Conservation (phyloP, 2,329 filamentous ascomycete genomes). For the Cladosporium sp. region DNA sequence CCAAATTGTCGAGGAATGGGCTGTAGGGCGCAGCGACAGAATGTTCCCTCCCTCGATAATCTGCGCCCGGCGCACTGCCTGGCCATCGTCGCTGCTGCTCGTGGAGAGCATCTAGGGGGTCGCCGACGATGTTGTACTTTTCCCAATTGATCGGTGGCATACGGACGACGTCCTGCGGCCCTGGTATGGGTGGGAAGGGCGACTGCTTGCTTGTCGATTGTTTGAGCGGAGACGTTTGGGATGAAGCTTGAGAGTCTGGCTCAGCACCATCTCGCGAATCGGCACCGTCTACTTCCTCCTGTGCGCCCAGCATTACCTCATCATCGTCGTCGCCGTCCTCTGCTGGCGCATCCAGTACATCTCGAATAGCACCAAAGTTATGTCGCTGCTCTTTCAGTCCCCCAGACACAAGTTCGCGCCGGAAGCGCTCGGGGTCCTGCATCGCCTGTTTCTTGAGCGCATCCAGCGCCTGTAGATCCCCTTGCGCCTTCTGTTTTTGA, state of each 20-base stretch:
- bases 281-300: constrained; percentile 26
- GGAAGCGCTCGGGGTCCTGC: constrained; percentile 64
- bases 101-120: constrained; percentile 77
- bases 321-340: constrained; percentile 24
- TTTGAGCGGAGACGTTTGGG: neutral
- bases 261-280: constrained; percentile 12
- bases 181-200: constrained; percentile 62
- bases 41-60: constrained; percentile 38
- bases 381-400: constrained; percentile 35
- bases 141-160: constrained; percentile 91
- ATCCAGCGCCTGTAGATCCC: constrained; percentile 66
- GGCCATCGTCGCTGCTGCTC: constrained; percentile 68
- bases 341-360: constrained; percentile 29
- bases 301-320: constrained; percentile 24
- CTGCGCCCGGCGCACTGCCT: constrained; percentile 18
- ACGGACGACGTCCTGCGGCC: constrained; percentile 73
- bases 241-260: constrained; percentile 13
- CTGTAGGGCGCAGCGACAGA: constrained; percentile 54
- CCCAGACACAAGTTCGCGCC: constrained; percentile 59
- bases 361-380: constrained; percentile 26
- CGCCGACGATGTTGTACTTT: constrained; percentile 85
- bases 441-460: constrained; percentile 65
- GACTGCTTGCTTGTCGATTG: neutral
- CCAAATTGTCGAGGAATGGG: constrained; percentile 49
- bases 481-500: constrained; percentile 69